Evolutionary conservation across 1,284 basidiomycete species (phyloP).

Genomic region (Mycena sp.): DNA sequence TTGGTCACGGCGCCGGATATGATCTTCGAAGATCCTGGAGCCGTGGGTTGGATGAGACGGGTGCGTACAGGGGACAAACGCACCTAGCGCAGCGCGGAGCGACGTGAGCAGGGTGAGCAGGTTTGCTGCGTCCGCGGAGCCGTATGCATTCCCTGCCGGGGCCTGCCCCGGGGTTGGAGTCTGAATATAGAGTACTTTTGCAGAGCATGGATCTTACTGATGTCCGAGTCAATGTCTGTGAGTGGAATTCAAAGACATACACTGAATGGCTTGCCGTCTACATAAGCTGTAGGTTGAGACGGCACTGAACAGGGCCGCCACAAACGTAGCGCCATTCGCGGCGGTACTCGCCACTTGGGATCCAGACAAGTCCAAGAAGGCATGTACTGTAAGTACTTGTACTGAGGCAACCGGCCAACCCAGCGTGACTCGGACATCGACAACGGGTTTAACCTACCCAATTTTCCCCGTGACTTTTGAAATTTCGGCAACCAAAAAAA

Average conservation of each 20-base stretch:
- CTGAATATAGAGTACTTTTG: too few species aligned
- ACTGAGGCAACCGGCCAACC: too few species aligned
- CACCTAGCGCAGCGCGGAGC: slow-evolving; percentile 67
- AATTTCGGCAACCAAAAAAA: too few species aligned
- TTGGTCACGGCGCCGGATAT: slow-evolving; percentile 79
- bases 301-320: slow-evolving; percentile 64
- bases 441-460: too few species aligned
- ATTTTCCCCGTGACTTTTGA: too few species aligned
- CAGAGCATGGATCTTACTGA: slow-evolving; percentile 68
- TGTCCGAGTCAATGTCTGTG: slow-evolving; percentile 70
- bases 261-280: slow-evolving; percentile 60
- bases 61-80: slow-evolving; percentile 7
- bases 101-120: slow-evolving; percentile 69
- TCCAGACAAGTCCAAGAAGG: too few species aligned
- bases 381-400: too few species aligned
- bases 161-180: too few species aligned
- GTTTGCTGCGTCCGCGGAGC: slow-evolving; percentile 75
- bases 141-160: too few species aligned
- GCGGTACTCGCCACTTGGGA: slow-evolving; percentile 55
- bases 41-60: background rate
- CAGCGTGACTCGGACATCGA: too few species aligned
- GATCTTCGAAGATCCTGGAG: slow-evolving; percentile 60
- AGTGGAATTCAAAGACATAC: background rate
- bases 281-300: slow-evolving; percentile 68
- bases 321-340: slow-evolving; percentile 64